Base-by-base conservation (phyloP, 495 filamentous ascomycete species). In the Platismatia glauca region DNA sequence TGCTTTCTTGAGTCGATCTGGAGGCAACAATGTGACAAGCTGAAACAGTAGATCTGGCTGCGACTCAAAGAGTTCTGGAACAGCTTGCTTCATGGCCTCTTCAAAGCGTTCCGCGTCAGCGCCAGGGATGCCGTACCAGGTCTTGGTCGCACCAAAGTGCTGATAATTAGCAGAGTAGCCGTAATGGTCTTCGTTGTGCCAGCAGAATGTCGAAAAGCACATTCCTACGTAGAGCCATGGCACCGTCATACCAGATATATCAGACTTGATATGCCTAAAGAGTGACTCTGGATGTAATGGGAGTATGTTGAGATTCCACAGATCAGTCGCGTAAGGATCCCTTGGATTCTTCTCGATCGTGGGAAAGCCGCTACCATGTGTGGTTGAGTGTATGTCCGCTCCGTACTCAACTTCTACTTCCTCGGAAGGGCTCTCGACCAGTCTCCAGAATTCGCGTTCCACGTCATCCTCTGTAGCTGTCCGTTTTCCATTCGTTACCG, bases 151-250 rank as follows among this genome's bases (percentile, higher is more conserved):
- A 43, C 94, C 94, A 70, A 99, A 96, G 69, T 99, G 94, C 68
- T 99, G 94, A 67, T 99, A 99, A 68, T 99, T 99, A 46, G 94
- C 88, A 24, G 94, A 99, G 72, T 99, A 99, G 1, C 94, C 85
- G 68, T 95, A 96, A 69, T 99, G 94, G 71, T 99, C 94, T 71
- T 99, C 94, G 64, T 95, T 95, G 71, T 99, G 94, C 94, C 94
- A 99, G 73, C 94, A 99, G 71, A 99, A 99, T 5, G 93, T 97
- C 4, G 94, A 97, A 73, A 99, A 99, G 68, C 91, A 95, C 94
- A 99, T 99, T 63, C 94, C 94, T n/a, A 99, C 95, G 71, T 99
- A 99, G 8, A 97, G 84, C 94, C 94, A 99, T 20, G 94, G 94
- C 8, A 99, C 93, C 1, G 94, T 99, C 94, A 99, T 99, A 39